phyloP scores from a whole-genome alignment of 176 grass and related monocot genomes.

The Luzula sylvatica region DNA sequence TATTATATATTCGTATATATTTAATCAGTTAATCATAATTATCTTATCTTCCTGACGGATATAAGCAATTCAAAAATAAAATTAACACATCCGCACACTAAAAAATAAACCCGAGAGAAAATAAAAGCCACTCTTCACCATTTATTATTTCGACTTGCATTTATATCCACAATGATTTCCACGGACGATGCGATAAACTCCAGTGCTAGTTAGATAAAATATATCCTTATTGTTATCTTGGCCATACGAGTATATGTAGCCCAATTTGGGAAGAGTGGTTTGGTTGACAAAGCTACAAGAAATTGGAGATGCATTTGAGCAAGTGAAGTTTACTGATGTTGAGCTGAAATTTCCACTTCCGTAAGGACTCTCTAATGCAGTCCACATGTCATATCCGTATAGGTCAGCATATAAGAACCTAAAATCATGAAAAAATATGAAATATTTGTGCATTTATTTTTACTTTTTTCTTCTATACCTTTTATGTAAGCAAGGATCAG shows the following conservation, averaged over 20 bases:
- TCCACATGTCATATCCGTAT: conserved; percentile 9
- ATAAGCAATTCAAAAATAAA: no score
- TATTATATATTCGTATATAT: no score
- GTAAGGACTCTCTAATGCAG: not conserved
- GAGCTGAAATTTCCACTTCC: conserved; percentile 10
- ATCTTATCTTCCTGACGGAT: no score
- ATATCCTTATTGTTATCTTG: conserved; percentile 13
- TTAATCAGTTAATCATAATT: no score
- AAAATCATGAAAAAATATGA: not conserved
- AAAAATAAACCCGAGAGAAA: no score
- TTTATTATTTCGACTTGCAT: not conserved
- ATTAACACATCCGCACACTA: no score
- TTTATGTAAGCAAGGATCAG: conserved; percentile 21
- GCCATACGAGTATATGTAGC: not conserved
- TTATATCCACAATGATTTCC: not conserved
- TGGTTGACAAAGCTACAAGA: not conserved
- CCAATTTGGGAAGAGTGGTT: not conserved
- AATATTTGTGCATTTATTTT: not conserved
- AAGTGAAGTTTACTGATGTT: not conserved
- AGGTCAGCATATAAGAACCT: conserved; percentile 12
- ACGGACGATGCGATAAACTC: conserved; percentile 13
- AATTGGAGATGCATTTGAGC: conserved; percentile 5
- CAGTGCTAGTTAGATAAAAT: not conserved
- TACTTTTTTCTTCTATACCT: conserved; percentile 10
- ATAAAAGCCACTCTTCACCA: no score